Base-by-base conservation (phyloP, 192 early-diverging fungal genomes). In the Entophlyctis helioformis region DNA sequence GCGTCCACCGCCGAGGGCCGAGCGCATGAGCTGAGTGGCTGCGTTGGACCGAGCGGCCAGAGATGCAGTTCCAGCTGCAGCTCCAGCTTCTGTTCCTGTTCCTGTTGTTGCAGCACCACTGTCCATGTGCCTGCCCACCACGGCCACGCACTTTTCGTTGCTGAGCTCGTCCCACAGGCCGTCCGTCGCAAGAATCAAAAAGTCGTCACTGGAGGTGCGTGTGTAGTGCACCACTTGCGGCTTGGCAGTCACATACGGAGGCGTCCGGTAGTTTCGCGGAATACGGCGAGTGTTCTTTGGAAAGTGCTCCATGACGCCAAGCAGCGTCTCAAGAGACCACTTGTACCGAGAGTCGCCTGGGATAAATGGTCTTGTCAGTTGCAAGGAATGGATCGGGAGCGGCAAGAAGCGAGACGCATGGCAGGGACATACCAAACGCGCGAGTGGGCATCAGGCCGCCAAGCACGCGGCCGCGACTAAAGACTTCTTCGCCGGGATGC, bases 401-500 rank as follows among this genome's bases (percentile, higher is more conserved):
- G 20, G 44, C 26, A 37, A n/a, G n/a, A n/a, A n/a, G n/a, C n/a
- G n/a, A n/a, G n/a, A n/a, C n/a, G n/a, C n/a, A 43, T 26, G 16
- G 16, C 42, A 1, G 15, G 20, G n/a, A n/a, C n/a, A n/a, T 41
- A 65, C 68, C 72, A 57, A 74, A 71, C 4, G 67, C 67, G 7
- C 72, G 39, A 1, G 72, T 67, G 1, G 72, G 72, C 67, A 67
- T 67, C 46, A 74, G 39, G 11, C 72, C 65, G 16, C 72, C 72
- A 1, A 74, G 42, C 1, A 74, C 58, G 5, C 72, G 39, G n/a
- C 67, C 67, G 16, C 63, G 33, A 1, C 48, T 40, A 39, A 71
- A 36, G 9, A 71, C 64, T 9, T 52, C 39, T 38, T 70, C 63
- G 11, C 58, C 62, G 1, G 72, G 72, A 48, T 74, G 72, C 50